Base-by-base conservation (phyloP, 805 yeast species). In the Candida takata region DNA sequence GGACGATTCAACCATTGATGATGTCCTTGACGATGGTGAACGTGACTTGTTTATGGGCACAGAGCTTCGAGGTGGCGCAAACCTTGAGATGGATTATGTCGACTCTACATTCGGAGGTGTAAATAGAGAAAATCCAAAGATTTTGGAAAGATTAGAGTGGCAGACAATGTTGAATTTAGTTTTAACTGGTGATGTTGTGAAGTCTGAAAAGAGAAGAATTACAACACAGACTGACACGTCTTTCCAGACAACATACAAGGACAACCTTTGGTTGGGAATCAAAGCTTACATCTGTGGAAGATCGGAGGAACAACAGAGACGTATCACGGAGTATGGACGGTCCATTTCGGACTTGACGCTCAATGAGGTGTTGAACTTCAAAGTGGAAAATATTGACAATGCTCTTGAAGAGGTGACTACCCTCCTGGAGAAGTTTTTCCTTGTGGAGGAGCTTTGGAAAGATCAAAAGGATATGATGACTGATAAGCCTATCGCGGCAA, bases 181-280 rank as follows among this genome's bases (percentile, higher is more conserved):
- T 4, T 70, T 92, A 24, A 90, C 94, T 3, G 97, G 98, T 47
- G 97, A 92, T 58, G 95, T 92, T 36, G 87, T 92, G 15, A 74
- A 81, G 24, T 80, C 90, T 10, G 98, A 92, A 52, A 92, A 90
- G 60, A 79, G 84, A 4, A 79, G 79, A 57, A 68, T 84, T 37
- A 77, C 74, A 12, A 72, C 70, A 35, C 77, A 68, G 38, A 55
- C 49, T 40, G 80, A 76, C 44, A 57, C 69, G 36, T 63, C 72
- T 44, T 48, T 74, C 37, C 69, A 74, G 40, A 65, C 78, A 5
- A 65, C 74, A 6, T 72, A 73, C 53, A 77, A 76, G 43, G 84
- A 81, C 48, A 85, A 78, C 41, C 61, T 86, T 25, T 92, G 98
- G 98, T 60, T 84, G 36, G 95, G 90, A 17, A 72, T 92, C 14